Evolutionary conservation across 805 yeast genomes (phyloP).

Genomic region (Yarrowia osloensis): DNA sequence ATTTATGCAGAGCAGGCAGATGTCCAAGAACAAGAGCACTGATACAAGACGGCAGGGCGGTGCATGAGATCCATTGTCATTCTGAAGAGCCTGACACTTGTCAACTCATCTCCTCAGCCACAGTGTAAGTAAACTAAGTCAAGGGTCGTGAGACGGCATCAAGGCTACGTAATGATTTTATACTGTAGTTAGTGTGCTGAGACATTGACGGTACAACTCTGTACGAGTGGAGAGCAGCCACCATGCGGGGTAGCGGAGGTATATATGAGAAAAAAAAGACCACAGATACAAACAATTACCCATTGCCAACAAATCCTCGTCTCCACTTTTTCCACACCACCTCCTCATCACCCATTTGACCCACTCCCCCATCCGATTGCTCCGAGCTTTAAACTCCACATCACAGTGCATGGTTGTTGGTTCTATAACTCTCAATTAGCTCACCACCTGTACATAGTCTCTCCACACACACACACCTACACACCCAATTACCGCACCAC

Average conservation of each 20-base stretch:
- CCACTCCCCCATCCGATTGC: background rate
- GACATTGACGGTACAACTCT: background rate
- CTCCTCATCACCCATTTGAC: background rate
- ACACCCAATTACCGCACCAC: constrained; percentile 18
- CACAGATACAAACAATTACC: background rate
- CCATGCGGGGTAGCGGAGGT: background rate
- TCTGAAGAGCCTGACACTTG: background rate
- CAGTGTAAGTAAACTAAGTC: no score
- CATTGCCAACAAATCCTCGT: background rate
- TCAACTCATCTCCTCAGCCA: background rate
- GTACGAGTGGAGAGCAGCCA: background rate
- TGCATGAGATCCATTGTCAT: background rate
- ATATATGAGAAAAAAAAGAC: no score
- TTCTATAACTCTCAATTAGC: constrained; percentile 5
- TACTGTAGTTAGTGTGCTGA: background rate
- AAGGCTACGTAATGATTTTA: background rate
- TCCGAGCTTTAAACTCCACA: constrained; percentile 22
- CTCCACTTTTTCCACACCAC: background rate
- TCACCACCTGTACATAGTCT: background rate
- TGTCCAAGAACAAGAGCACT: background rate
- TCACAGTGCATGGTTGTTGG: background rate
- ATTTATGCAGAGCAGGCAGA: background rate
- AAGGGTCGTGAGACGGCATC: background rate
- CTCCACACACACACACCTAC: background rate
- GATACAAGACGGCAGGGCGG: background rate